These are phyloP conservation scores for Penicillium canariense DNA, from an alignment of 495 filamentous ascomycete genomes.

Conservation along the genomic window DNA sequence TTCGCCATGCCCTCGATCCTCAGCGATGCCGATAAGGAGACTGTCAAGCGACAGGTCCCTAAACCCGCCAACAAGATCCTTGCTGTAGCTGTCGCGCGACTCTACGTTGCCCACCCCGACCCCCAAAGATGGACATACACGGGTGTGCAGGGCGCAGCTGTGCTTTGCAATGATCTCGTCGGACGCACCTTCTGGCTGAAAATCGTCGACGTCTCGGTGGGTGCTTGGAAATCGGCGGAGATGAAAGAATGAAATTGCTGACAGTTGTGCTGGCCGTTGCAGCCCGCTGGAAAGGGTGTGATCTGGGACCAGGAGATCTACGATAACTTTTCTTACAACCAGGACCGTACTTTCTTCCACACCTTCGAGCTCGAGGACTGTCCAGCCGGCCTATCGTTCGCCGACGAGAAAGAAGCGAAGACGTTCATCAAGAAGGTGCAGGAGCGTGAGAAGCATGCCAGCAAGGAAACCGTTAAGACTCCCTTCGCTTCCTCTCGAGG, in stretches of 20 bases:
- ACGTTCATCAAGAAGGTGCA: conserved; percentile 93
- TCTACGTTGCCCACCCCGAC: conserved; percentile 92
- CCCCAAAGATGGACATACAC: conserved; percentile 88
- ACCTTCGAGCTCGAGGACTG: conserved; percentile 93
- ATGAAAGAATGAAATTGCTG: conserved; percentile 13
- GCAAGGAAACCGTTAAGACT: conserved; percentile 75
- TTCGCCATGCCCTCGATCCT: conserved; percentile 81
- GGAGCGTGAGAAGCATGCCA: conserved; percentile 88
- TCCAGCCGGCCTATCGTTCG: conserved; percentile 84
- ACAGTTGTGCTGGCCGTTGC: conserved; percentile 12
- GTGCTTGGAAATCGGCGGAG: conserved; percentile 30
- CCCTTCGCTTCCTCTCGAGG: conserved; percentile 65
- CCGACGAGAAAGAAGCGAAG: conserved; percentile 94
- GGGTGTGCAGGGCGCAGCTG: conserved; percentile 88
- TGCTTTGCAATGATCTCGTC: conserved; percentile 89
- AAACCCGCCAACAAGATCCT: conserved; percentile 94
- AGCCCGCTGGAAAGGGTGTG: conserved; percentile 81
- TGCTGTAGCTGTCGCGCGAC: conserved; percentile 85
- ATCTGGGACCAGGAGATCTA: conserved; percentile 99
- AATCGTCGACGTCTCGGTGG: conserved; percentile 90
- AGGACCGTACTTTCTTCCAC: conserved; percentile 95
- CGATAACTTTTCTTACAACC: conserved; percentile 89
- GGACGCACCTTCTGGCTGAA: conserved; percentile 97
- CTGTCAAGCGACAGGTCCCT: conserved; percentile 85
- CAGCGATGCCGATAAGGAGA: conserved; percentile 87